A percentile compares a stretch with the other conserved stretches of the same genome.
Evolutionary conservation across 2,329 filamentous ascomycete species (phyloP).

Genomic region (Fusarium mundagurra): DNA sequence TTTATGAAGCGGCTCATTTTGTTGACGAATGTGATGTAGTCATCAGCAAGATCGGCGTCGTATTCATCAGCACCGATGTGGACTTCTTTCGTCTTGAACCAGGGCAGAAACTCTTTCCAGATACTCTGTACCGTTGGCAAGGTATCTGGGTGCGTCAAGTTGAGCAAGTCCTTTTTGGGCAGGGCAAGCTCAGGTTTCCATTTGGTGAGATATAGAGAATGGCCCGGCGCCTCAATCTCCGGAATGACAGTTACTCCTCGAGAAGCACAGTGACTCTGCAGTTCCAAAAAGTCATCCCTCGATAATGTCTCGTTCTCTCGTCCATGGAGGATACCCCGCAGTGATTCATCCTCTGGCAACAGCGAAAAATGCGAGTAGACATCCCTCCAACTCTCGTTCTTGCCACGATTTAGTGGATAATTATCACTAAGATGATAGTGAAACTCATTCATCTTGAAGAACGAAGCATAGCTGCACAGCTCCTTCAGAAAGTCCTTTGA

Average conservation of each 20-base stretch:
- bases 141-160: background rate
- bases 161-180: constrained; percentile 1
- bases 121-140: constrained; percentile 11
- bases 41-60: constrained; percentile 13
- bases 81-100: constrained; percentile 14
- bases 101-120: constrained; percentile 8
- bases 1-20: constrained; percentile 22
- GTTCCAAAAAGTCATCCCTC: background rate
- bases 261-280: constrained; percentile 8
- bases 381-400: constrained; percentile 17
- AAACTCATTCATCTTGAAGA: constrained; percentile 29
- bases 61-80: constrained; percentile 23
- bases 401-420: constrained; percentile 19
- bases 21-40: constrained; percentile 22
- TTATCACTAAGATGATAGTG: constrained; percentile 24
- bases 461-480: constrained; percentile 17
- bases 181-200: constrained; percentile 18
- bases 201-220: constrained; percentile 19
- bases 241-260: constrained; percentile 4
- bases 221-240: constrained; percentile 1
- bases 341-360: background rate
- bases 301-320: constrained; percentile 16
- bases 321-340: constrained; percentile 8
- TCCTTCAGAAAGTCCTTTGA: constrained; percentile 19
- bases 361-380: constrained; percentile 21